Conservation (phyloP, 2,329 filamentous ascomycete species). For the Colletotrichum higginsianum region DNA sequence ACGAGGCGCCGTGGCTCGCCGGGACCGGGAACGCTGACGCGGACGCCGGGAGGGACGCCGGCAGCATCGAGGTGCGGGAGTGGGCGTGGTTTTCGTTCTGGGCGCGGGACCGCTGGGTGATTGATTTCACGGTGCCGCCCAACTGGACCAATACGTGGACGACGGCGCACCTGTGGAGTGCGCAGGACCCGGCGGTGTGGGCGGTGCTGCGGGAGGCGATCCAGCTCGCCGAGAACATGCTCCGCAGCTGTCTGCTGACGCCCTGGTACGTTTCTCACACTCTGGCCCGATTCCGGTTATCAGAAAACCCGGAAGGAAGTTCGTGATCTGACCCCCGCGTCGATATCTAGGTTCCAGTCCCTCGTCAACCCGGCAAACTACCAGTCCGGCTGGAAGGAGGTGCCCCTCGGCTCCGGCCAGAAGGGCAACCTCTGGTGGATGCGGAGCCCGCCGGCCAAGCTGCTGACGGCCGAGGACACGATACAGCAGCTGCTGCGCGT, state of each 20-base stretch:
- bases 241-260: constrained; percentile 10
- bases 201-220: constrained; percentile 26
- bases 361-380: neutral
- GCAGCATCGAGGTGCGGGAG: constrained; percentile 23
- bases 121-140: constrained; percentile 18
- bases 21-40: neutral
- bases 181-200: constrained; percentile 37
- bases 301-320: too few relatives aligned
- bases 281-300: too few relatives aligned
- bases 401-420: neutral
- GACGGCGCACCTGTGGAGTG: constrained; percentile 14
- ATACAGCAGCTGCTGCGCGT: neutral
- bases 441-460: neutral
- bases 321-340: neutral
- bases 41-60: too few relatives aligned
- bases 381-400: neutral
- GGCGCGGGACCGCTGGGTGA: constrained; percentile 35
- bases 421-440: constrained; percentile 1
- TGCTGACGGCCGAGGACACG: neutral
- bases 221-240: constrained; percentile 40
- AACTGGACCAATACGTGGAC: neutral
- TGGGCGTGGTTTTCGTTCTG: constrained; percentile 34
- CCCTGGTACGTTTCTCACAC: constrained; percentile 29
- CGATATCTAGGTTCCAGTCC: neutral
- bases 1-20: neutral